Evolutionary conservation across 2,329 filamentous ascomycete genomes (phyloP).

Genomic region (Mycosphaerelloides madeirae): DNA sequence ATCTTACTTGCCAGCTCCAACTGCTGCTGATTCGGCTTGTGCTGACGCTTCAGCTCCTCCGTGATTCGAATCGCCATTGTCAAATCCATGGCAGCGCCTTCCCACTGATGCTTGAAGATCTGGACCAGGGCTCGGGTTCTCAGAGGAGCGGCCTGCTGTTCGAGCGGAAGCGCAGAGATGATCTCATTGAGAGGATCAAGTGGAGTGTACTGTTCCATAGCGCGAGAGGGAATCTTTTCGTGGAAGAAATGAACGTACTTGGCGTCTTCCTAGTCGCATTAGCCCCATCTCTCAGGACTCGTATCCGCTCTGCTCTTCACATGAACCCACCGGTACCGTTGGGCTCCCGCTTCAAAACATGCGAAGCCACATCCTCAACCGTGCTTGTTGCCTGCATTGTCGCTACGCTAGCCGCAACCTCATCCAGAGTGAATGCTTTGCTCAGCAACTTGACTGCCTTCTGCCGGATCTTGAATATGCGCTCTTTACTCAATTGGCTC

Average conservation of each 20-base stretch:
- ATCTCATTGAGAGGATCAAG: constrained; percentile 63
- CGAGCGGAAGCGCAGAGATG: constrained; percentile 58
- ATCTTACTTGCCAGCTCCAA: constrained; percentile 49
- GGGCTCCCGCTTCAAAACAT: constrained; percentile 67
- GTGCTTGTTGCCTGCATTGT: constrained; percentile 77
- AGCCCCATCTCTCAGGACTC: not conserved
- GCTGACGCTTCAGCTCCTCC: constrained; percentile 38
- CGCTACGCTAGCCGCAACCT: constrained; percentile 76
- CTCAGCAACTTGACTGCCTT: constrained; percentile 73
- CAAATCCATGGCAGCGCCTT: constrained; percentile 65
- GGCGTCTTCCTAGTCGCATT: constrained; percentile 50
- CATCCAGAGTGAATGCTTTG: constrained; percentile 73
- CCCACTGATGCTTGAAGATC: constrained; percentile 69
- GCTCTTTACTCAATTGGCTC: constrained; percentile 66
- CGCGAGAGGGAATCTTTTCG: constrained; percentile 76
- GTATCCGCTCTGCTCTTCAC: not conserved
- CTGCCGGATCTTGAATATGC: constrained; percentile 74
- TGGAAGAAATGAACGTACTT: constrained; percentile 92
- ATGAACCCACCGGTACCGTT: constrained; percentile 43
- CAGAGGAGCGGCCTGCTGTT: constrained; percentile 62
- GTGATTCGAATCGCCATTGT: constrained; percentile 60
- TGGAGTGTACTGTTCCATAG: constrained; percentile 67
- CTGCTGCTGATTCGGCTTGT: constrained; percentile 47
- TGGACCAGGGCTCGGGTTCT: constrained; percentile 70
- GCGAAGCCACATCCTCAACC: constrained; percentile 68